These are phyloP conservation scores for Phylloporus sp. DNA, from an alignment of 1,284 basidiomycete genomes.

Conservation along the genomic window DNA sequence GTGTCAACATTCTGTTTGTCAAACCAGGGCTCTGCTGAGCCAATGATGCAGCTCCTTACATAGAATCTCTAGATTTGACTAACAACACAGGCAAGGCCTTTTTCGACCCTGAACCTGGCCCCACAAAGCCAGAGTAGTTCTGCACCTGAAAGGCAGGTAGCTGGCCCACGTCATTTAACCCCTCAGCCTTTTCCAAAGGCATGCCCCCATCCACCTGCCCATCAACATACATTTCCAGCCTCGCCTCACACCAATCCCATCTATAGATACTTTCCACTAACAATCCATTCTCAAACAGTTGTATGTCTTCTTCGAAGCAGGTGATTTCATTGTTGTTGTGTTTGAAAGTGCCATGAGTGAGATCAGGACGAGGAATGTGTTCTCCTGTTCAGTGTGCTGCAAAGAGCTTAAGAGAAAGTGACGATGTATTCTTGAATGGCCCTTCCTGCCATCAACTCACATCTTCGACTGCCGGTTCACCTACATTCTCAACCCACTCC, in stretches of 20 bases:
- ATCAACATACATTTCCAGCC: slow-evolving; percentile 37
- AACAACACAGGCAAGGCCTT: slow-evolving; percentile 54
- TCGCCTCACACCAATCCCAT: slow-evolving; percentile 75
- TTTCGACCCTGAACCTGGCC: slow-evolving; percentile 30
- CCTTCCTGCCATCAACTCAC: slow-evolving; percentile 37
- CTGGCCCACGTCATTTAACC: slow-evolving; percentile 36
- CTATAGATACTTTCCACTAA: slow-evolving; percentile 65
- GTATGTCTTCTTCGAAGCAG: slow-evolving; percentile 48
- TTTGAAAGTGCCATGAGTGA: background rate
- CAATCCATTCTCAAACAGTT: slow-evolving; percentile 68
- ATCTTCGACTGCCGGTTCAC: slow-evolving; percentile 50
- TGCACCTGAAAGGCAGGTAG: slow-evolving; percentile 25
- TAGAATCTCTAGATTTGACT: slow-evolving; percentile 51
- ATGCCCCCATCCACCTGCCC: slow-evolving; percentile 4
- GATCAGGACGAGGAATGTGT: slow-evolving; percentile 34
- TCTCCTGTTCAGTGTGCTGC: slow-evolving; percentile 67
- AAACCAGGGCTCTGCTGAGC: slow-evolving; percentile 48
- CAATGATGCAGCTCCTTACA: slow-evolving; percentile 42
- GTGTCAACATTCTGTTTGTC: slow-evolving; percentile 43
- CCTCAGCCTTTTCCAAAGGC: slow-evolving; percentile 35
- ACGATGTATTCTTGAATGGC: slow-evolving; percentile 66
- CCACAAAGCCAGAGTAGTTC: slow-evolving; percentile 18
- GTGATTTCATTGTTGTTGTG: slow-evolving; percentile 11
- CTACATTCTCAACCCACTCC: slow-evolving; percentile 84
- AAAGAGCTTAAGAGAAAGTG: slow-evolving; percentile 76